Base-by-base conservation (phyloP, 305 asterid genomes). In the Fraxinus velutina region DNA sequence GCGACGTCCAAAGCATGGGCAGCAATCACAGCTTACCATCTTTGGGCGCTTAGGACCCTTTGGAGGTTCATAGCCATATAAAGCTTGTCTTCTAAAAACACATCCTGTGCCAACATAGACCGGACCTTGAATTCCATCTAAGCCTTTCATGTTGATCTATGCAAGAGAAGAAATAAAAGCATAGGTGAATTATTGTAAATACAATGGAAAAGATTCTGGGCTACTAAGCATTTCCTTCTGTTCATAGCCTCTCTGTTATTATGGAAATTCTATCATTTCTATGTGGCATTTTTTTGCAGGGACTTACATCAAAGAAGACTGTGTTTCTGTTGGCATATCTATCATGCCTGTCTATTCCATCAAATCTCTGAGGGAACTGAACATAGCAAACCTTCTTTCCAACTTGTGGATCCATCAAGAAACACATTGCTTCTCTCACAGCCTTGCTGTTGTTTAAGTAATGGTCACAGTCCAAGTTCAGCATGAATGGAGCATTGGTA, bases 391-490 rank as follows among this genome's bases (percentile, higher is more conserved):
- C 89, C 86, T 94, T 95, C 90, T 90, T 92, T 55, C 99, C 99
- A 22, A 90, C 90, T 81, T 90, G 93, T 21, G 96, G 96, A 81
- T 95, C 99, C 99, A 95, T 94, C 90, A 94, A 84, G 93, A 95
- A 95, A 85, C 99, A 96, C 99, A 96, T 96, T 77, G 98, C 93
- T 82, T 96, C 99, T 77, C 98, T 90, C 29, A 84, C 93, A 50
- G 99, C 99, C 85, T 92, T 94, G 89, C 99, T 94, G 90, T 94
- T 96, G 94, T 96, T 96, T 62, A 94, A 22, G 86, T 96, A 96
- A 80, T 96, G 99, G 84, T 96, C 98, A 81, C 99, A 96, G 44
- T 96, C 99, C 98, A 96, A 92, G 93, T 96, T 96, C 88, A 96
- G 91, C 99, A 96, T 96, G 94, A 94, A 94, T 22, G 99, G 97